These are phyloP conservation scores for Lentinula boryana DNA, from an alignment of 768 basidiomycete genomes.

Conservation along the genomic window DNA sequence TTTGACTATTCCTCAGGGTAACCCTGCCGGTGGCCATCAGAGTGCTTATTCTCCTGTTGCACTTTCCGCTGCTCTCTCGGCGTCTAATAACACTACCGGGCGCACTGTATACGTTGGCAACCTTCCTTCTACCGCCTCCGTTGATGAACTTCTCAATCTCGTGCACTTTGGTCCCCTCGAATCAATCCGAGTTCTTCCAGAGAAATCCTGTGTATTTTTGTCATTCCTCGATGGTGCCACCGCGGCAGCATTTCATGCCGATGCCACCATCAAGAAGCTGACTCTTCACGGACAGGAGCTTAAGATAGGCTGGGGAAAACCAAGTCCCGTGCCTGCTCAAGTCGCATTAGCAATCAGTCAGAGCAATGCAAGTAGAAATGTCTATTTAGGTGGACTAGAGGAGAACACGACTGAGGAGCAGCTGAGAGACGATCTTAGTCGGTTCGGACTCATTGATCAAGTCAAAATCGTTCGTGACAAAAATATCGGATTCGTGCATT, in stretches of 20 bases:
- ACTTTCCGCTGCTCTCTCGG: conserved; percentile 63
- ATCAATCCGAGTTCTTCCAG: conserved; percentile 88
- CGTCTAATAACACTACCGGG: conserved; percentile 62
- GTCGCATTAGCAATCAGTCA: conserved; percentile 87
- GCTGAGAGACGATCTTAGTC: conserved; percentile 83
- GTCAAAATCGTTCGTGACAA: conserved; percentile 99
- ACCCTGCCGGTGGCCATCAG: conserved; percentile 54
- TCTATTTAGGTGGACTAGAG: conserved; percentile 92
- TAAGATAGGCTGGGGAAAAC: conserved; percentile 99
- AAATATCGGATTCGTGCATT: conserved; percentile 99
- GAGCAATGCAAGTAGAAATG: conserved; percentile 91
- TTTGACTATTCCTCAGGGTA: conserved; percentile 44
- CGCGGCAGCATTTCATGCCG: conserved; percentile 95
- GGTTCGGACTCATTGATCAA: conserved; percentile 96
- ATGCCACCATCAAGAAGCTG: conserved; percentile 92
- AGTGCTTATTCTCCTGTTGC: conserved; percentile 72
- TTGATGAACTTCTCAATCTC: conserved; percentile 95
- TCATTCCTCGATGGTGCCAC: conserved; percentile 93
- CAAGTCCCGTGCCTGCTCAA: conserved; percentile 79
- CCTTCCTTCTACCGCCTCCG: conserved; percentile 89
- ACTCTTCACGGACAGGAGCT: conserved; percentile 92
- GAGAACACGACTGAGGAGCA: conserved; percentile 88
- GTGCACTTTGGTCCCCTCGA: conserved; percentile 98
- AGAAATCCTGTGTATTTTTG: conserved; percentile 97
- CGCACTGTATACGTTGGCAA: conserved; percentile 98